Percentiles rank a stretch among this genome's conserved stretches.
These are phyloP conservation scores for Plasmopara viticola DNA, from an alignment of 352 stramenopile species.

Conservation along the genomic window DNA sequence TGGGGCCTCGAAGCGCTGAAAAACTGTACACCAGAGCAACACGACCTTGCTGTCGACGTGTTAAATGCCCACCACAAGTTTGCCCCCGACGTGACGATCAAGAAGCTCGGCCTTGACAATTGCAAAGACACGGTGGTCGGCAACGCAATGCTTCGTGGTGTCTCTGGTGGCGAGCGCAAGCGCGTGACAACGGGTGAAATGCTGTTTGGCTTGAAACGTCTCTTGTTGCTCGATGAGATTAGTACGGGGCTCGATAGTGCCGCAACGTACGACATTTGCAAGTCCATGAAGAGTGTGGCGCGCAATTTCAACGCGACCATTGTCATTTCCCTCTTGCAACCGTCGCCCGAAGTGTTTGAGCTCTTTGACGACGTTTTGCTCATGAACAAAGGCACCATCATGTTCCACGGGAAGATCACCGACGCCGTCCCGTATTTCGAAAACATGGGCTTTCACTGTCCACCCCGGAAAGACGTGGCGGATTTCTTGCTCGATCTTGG, in stretches of 20 bases:
- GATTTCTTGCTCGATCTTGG: slow-evolving; percentile 20
- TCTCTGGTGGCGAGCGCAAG: slow-evolving; percentile 51
- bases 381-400: slow-evolving; percentile 43
- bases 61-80: slow-evolving; percentile 27
- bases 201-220: slow-evolving; percentile 11
- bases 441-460: slow-evolving; percentile 36
- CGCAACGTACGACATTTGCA: slow-evolving; percentile 75
- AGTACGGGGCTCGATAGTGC: slow-evolving; percentile 47
- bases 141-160: slow-evolving; percentile 41
- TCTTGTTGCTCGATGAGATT: slow-evolving; percentile 62
- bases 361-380: slow-evolving; percentile 53
- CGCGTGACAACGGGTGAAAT: slow-evolving; percentile 16
- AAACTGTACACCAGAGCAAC: slow-evolving; percentile 25
- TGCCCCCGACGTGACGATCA: slow-evolving; percentile 25
- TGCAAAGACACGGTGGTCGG: slow-evolving; percentile 56
- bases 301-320: slow-evolving; percentile 42
- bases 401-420: slow-evolving; percentile 44
- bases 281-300: slow-evolving; percentile 52
- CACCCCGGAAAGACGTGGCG: slow-evolving; percentile 19
- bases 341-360: slow-evolving; percentile 45
- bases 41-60: slow-evolving; percentile 31
- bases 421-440: slow-evolving; percentile 46
- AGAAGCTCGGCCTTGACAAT: slow-evolving; percentile 48
- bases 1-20: slow-evolving; percentile 18
- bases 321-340: slow-evolving; percentile 39